Base-by-base conservation (phyloP, 2,329 filamentous ascomycete genomes). In the Conoideocrella luteorostrata region DNA sequence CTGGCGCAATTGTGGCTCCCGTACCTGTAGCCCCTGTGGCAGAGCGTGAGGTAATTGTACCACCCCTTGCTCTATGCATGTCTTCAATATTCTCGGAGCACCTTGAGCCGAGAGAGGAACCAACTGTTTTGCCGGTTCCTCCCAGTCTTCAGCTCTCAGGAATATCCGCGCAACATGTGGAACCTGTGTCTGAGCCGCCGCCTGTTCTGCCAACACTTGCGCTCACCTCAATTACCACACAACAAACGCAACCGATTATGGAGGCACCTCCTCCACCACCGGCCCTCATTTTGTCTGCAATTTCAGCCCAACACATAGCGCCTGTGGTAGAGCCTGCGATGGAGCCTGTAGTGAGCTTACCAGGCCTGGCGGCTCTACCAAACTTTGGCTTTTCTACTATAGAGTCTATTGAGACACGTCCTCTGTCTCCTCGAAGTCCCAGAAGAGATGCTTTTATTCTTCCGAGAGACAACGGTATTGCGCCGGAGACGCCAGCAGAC, bases 361-460 rank as follows among this genome's bases (percentile, higher is more conserved):
- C 62, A 5, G 18, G 50, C 13, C 61, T 62, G 1, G 44, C 56
- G n/a, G 41, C 45, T 4, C 33, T 56, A 5, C 57, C 65, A 9
- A 51, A 52, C 4, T 61, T 71, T 40, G 67, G 58, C 13, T 70
- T 75, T 52, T 73, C 72, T 3, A 50, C 62, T 1, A 64, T 77
- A 33, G 63, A 66, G 45, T 67, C 69, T 4, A 56, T 74, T 7
- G 67, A 72, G 42, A 74, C 68, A 4, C 64, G 68, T 38, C 73
- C 71, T 6, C 51, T 68, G n/a, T 61, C 64, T 32, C 65, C 69
- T 18, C 69, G 71, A 45, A 78, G 70, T 50, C 74, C 73, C 1
- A 73, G 69, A 61, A 67, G 75, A 45, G 71, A 78, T 50, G 78
- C 62, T 1, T 76, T 81, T 49, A 74, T 81, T 45, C 68, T 81